phyloP scores from a whole-genome alignment of 2,329 filamentous ascomycete species.

The Tolypocladium tundrense region DNA sequence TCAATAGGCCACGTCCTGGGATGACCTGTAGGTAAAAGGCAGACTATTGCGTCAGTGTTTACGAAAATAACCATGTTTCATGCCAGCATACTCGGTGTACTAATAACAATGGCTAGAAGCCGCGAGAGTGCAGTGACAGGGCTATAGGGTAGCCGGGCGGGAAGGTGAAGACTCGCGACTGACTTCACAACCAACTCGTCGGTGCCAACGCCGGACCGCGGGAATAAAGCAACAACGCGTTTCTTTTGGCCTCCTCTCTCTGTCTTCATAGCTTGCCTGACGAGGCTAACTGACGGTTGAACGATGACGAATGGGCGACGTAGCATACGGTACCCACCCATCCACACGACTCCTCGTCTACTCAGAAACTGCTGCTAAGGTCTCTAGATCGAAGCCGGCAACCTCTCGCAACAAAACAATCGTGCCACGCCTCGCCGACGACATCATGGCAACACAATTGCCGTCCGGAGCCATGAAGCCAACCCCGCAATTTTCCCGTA shows the following conservation, averaged over 20 bases:
- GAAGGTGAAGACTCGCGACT: too few species aligned
- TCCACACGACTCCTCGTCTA: neutral
- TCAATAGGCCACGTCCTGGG: too few species aligned
- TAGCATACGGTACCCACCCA: neutral
- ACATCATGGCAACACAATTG: neutral
- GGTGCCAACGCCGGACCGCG: too few species aligned
- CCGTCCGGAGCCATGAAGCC: neutral
- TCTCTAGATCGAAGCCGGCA: neutral
- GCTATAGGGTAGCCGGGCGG: too few species aligned
- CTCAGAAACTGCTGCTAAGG: neutral
- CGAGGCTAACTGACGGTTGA: neutral
- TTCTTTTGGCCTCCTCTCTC: too few species aligned
- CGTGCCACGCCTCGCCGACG: neutral
- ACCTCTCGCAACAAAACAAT: neutral
- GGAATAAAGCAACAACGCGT: too few species aligned
- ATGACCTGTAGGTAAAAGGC: too few species aligned
- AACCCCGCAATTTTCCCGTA: neutral
- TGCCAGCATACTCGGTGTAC: too few species aligned
- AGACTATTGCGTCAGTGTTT: too few species aligned
- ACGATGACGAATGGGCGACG: neutral
- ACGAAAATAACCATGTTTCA: too few species aligned
- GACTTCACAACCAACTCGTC: too few species aligned
- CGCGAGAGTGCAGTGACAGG: too few species aligned
- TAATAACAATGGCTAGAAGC: neutral
- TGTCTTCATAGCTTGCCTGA: neutral